phyloP scores from a whole-genome alignment of 2,329 filamentous ascomycete species.

The Colletotrichum falcatum region DNA sequence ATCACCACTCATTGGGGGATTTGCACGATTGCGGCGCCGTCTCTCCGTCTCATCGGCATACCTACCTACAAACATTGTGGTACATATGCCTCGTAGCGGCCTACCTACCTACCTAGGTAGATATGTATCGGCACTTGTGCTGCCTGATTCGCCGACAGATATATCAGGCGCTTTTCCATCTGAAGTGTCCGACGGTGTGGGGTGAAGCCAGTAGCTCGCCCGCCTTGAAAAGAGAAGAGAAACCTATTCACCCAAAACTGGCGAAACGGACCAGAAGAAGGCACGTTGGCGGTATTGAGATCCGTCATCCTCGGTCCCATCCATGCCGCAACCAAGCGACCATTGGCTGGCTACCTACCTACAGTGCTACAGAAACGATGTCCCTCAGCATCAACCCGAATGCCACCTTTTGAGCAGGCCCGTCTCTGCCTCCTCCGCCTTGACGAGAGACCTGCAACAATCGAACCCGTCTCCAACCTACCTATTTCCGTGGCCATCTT shows the following conservation, averaged over 20 bases:
- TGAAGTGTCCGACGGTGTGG: conserved; percentile 6
- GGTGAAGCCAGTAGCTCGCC: conserved; percentile 12
- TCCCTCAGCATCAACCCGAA: conserved; percentile 23
- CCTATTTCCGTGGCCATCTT: conserved; percentile 4
- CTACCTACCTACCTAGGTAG: neutral
- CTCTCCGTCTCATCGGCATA: neutral
- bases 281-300: neutral
- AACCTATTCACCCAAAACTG: conserved; percentile 29
- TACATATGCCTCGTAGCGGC: too few species aligned
- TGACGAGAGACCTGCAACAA: conserved; percentile 14
- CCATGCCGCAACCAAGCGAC: conserved; percentile 20
- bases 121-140: conserved; percentile 1
- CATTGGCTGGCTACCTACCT: neutral
- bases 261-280: conserved; percentile 13
- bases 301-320: conserved; percentile 2
- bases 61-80: too few species aligned
- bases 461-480: neutral
- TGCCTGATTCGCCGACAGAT: conserved; percentile 11
- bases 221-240: neutral
- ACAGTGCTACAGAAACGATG: conserved; percentile 9
- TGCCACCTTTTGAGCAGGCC: conserved; percentile 30
- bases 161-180: conserved; percentile 18
- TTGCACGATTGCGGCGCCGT: conserved; percentile 24
- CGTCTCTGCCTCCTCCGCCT: conserved; percentile 5
- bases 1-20: conserved; percentile 6